Evolutionary conservation across 2,329 filamentous ascomycete species (phyloP).

Genomic region (Sphaerostilbella broomeana): DNA sequence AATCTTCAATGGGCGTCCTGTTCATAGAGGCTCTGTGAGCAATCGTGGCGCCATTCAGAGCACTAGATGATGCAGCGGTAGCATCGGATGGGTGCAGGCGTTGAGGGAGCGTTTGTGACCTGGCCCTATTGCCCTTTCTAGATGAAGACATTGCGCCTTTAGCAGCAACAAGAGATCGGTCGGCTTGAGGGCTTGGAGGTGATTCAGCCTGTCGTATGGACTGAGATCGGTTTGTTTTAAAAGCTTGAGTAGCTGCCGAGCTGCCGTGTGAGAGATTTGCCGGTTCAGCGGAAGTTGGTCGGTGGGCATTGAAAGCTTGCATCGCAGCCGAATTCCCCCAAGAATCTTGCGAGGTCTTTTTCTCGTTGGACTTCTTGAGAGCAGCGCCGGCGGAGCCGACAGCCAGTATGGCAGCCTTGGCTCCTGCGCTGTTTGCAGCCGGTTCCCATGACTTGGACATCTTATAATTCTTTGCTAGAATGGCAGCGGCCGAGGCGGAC

Average conservation of each 20-base stretch:
- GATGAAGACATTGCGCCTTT: constrained; percentile 63
- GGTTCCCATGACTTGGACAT: constrained; percentile 53
- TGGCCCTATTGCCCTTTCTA: constrained; percentile 54
- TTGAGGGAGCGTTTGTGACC: constrained; percentile 17
- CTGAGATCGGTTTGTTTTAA: constrained; percentile 27
- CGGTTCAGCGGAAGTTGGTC: constrained; percentile 16
- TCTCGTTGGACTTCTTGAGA: constrained; percentile 20
- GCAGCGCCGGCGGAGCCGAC: constrained; percentile 31
- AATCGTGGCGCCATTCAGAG: constrained; percentile 64
- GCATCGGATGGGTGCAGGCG: constrained; percentile 18
- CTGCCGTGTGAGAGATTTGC: constrained; percentile 20
- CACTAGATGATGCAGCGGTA: constrained; percentile 54
- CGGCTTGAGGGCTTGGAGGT: constrained; percentile 39
- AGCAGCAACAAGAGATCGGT: constrained; percentile 67
- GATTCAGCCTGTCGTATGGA: constrained; percentile 20
- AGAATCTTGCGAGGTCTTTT: constrained; percentile 22
- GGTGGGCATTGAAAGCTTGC: constrained; percentile 50
- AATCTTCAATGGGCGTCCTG: constrained; percentile 46
- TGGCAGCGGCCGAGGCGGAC: constrained; percentile 42
- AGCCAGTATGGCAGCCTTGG: constrained; percentile 69
- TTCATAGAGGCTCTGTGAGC: constrained; percentile 51
- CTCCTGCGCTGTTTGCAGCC: constrained; percentile 56
- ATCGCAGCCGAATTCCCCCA: constrained; percentile 65
- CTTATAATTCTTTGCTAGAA: constrained; percentile 37
- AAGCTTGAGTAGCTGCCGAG: constrained; percentile 32